A percentile compares a stretch with the other conserved stretches of the same genome.
Conservation (phyloP, 352 stramenopile species). For the Globisporangium parvum region DNA sequence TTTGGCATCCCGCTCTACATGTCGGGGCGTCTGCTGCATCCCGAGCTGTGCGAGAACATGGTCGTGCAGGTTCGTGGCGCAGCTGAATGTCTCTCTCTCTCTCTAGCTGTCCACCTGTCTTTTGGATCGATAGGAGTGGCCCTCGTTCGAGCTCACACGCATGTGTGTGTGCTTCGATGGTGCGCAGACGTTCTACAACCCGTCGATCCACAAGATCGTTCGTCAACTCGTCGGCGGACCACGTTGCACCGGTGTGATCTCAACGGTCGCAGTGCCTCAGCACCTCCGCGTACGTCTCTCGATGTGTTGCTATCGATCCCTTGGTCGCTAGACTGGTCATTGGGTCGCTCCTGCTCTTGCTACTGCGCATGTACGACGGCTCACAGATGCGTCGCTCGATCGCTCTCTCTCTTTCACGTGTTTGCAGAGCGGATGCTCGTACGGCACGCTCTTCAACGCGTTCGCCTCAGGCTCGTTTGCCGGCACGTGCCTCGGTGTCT, state of each 20-base stretch:
- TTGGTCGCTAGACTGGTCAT: too few species aligned
- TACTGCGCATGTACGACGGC: too few species aligned
- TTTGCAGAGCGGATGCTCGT: conserved; percentile 32
- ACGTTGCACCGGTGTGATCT: conserved; percentile 71
- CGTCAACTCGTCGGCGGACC: conserved; percentile 71
- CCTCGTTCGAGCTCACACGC: not conserved
- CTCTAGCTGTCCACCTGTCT: not conserved
- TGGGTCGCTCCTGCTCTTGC: not conserved
- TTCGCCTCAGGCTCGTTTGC: conserved; percentile 57
- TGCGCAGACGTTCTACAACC: conserved; percentile 72
- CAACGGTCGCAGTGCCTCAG: conserved; percentile 42
- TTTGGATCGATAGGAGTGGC: not conserved
- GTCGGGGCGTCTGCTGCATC: conserved; percentile 74
- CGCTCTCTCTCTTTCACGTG: too few species aligned
- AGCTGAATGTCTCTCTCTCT: not conserved
- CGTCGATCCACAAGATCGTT: conserved; percentile 83
- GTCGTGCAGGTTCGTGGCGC: conserved; percentile 44
- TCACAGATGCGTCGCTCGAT: not conserved
- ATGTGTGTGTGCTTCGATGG: not conserved
- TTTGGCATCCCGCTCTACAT: conserved; percentile 82
- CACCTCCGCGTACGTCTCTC: conserved; percentile 29
- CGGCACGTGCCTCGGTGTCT: conserved; percentile 68
- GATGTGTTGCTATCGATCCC: too few species aligned
- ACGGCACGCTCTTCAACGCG: conserved; percentile 52
- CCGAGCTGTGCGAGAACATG: conserved; percentile 84